Evolutionary conservation across 176 grass and related monocot genomes (phyloP), one percentile per base, ranked within the genome.

Genomic region (Paspalum vaginatum): DNA sequence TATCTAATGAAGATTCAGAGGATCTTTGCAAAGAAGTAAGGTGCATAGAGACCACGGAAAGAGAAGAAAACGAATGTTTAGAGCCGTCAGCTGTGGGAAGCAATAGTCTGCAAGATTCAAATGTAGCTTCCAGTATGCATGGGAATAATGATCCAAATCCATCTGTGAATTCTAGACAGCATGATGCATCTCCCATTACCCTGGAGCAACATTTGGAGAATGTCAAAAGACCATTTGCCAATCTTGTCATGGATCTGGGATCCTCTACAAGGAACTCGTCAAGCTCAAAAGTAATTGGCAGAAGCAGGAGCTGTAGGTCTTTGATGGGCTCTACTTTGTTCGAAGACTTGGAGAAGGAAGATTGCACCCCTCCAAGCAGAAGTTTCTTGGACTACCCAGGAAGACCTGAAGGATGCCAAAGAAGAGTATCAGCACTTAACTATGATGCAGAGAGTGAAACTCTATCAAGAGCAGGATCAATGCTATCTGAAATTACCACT

Each of bases 171-270:
- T 71, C 82, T 38, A 41, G 70, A 74, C 42, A 65, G 10, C 22
- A 50, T 14, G 70, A 72, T 57, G 60, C 38, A 64, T 79, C 88
- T 79, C 24, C 79, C 55, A 46, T 95, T 75, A 95, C 90, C 66
- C 79, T 99, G 53, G 96, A 95, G 77, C 90, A 95, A 53, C 96
- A 99, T 84, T 88, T 99, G 47, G 89, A 95, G 68, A 95, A 91
- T 84, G 88, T 93, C 39, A 93, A 55, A 63, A 99, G 91, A 66
- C 88, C 85, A 66, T 79, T 94, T 75, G 70, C 72, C 64, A 85
- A 57, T 83, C 71, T 94, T 41, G 83, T 77, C 15, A 72, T 75
- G 68, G 88, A 88, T 82, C 67, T 83, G 57, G 87, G 78, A 52
- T 87, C 89, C 66, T 87, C 88, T 69, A 81, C 58, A 24, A 62